Base-by-base conservation (phyloP, 352 stramenopile genomes). In the Phytophthora citrophthora region DNA sequence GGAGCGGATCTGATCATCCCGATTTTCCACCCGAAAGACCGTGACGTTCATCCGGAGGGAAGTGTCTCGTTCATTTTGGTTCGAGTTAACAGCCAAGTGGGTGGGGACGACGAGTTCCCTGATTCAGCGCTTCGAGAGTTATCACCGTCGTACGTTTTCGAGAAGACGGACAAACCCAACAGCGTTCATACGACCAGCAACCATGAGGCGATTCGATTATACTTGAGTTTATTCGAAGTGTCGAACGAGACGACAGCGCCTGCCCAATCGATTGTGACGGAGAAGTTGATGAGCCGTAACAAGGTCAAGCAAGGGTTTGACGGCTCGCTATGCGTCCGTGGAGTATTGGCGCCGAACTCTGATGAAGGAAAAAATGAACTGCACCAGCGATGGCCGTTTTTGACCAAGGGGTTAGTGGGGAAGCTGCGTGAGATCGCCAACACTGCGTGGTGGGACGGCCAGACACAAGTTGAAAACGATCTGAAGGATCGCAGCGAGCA, bases 51-150 rank as follows among this genome's bases (percentile, higher is more conserved):
- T 29, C 26, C 26, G 26, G 26, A 29, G 26, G 26, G 3, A 29
- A 29, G 26, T 8, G 47, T n/a, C 3, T 54, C 47, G 31, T 44
- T 54, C 32, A 44, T 54, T 32, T 44, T 54, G 47, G 47, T 44
- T n/a, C 47, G 43, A 13, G 29, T 44, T 31, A 44, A 41, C 0
- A n/a, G 40, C 7, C 3, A 12, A 16, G 45, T 26, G 15, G 46
- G 29, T 5, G 8, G 18, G 29, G 29, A 53, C 11, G 46, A 41
- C 5, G 3, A 29, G 5, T 29, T 29, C 26, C 26, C 26, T 29
- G 26, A 29, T 8, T 29, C 26, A 29, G 26, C 26, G 26, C 26
- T n/a, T n/a, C n/a, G n/a, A n/a, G n/a, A n/a, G n/a, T n/a, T n/a
- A 20, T 24, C 29, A 12, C 16, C 10, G 13, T 54, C 18, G 34